Conservation (phyloP, 139 green algal genomes). For the Mychonastes homosphaera region DNA sequence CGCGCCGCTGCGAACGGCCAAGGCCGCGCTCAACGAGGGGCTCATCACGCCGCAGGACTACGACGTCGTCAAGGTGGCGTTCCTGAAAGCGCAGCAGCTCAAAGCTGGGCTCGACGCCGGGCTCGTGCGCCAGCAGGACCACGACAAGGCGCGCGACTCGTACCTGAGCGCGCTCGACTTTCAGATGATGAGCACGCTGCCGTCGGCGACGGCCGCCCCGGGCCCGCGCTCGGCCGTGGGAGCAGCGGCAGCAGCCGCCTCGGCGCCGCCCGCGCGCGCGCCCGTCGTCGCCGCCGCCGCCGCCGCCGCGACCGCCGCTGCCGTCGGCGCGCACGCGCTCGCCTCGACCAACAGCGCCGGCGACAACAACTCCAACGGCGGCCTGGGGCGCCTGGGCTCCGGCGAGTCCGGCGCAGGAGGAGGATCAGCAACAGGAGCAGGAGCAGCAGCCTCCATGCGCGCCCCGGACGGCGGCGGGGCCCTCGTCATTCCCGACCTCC, state of each 20-base stretch:
- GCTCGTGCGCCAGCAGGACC: constrained; percentile 64
- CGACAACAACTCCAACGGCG: neutral
- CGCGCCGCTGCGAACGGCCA: constrained; percentile 45
- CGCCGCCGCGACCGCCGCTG: neutral
- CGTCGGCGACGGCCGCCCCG: neutral
- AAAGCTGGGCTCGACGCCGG: constrained; percentile 64
- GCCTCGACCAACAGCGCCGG: neutral
- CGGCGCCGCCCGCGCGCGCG: neutral
- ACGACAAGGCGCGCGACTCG: constrained; percentile 41
- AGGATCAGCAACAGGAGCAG: constrained; percentile 1
- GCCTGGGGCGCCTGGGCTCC: neutral
- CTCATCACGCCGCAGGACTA: constrained; percentile 66
- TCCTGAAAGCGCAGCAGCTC: constrained; percentile 71
- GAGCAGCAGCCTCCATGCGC: neutral
- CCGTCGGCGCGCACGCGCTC: neutral
- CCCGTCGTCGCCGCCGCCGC: neutral
- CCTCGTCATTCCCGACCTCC: constrained; percentile 17
- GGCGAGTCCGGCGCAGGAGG: no score
- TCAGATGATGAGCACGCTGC: constrained; percentile 6
- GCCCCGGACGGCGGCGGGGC: neutral
- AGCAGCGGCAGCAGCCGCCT: neutral
- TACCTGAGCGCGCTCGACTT: constrained; percentile 62
- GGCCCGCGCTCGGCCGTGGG: neutral
- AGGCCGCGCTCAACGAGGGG: constrained; percentile 58
- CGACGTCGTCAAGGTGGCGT: constrained; percentile 58